phyloP scores from a whole-genome alignment of 2,329 filamentous ascomycete species.

The Chaetomiaceae sp. region DNA sequence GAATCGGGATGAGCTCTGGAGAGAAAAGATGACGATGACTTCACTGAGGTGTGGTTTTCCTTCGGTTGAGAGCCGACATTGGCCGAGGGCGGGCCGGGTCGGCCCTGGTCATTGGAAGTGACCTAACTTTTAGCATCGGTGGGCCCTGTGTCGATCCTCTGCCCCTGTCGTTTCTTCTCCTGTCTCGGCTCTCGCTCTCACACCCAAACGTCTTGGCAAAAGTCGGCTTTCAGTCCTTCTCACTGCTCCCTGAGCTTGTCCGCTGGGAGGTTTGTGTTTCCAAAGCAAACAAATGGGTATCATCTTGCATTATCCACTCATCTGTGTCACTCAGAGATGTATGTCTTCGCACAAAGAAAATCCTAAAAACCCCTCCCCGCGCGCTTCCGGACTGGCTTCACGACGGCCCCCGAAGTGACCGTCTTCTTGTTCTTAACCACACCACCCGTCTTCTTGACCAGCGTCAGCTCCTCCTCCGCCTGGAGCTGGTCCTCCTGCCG shows the following conservation, averaged over 20 bases:
- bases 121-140: slow-evolving; percentile 13
- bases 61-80: slow-evolving; percentile 15
- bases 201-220: too few relatives aligned
- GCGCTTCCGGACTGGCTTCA: slow-evolving; percentile 55
- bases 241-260: too few relatives aligned
- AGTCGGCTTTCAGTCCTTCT: too few relatives aligned
- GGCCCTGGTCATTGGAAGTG: too few relatives aligned
- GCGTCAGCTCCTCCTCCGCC: slow-evolving; percentile 28
- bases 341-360: too few relatives aligned
- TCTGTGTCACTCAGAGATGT: too few relatives aligned
- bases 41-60: slow-evolving; percentile 9
- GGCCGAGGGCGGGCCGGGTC: slow-evolving; percentile 19
- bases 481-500: slow-evolving; percentile 54
- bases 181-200: too few relatives aligned
- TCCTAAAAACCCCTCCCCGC: slow-evolving; percentile 51
- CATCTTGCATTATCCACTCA: neutral
- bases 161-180: too few relatives aligned
- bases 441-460: slow-evolving; percentile 35
- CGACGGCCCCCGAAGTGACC: slow-evolving; percentile 57
- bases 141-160: neutral
- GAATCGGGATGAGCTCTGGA: neutral
- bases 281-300: too few relatives aligned
- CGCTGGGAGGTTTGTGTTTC: too few relatives aligned
- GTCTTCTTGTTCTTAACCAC: slow-evolving; percentile 48
- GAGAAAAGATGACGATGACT: too few relatives aligned